Conservation (phyloP, 345 rosid species). For the Syzygium aqueum region DNA sequence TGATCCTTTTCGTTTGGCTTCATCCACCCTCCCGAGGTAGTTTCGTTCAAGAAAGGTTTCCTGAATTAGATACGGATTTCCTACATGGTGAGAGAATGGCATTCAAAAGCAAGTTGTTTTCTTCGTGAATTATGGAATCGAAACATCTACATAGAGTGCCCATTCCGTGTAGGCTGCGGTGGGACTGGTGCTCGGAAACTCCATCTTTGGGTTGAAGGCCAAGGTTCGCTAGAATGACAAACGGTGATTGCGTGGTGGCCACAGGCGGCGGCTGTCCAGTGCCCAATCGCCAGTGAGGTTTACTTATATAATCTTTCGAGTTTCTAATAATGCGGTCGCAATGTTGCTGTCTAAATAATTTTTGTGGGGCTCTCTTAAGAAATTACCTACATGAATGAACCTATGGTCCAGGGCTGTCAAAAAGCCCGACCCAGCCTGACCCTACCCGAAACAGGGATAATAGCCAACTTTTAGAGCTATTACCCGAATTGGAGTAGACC, state of each 20-base stretch:
- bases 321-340: background rate
- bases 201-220: background rate
- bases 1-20: background rate
- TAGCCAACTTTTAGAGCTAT: too few species aligned
- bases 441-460: too few species aligned
- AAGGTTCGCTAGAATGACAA: background rate
- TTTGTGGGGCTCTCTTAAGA: background rate
- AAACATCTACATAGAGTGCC: background rate
- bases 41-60: background rate
- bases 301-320: too few species aligned
- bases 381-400: background rate
- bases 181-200: background rate
- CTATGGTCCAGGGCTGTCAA: background rate
- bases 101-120: background rate
- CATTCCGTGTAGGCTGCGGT: background rate
- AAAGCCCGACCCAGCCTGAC: too few species aligned
- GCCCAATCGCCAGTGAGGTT: background rate
- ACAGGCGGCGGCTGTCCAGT: accelerated
- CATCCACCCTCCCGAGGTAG: background rate
- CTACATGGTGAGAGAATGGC: background rate
- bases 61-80: background rate
- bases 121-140: background rate
- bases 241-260: background rate
- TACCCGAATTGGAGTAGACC: too few species aligned
- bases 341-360: background rate